Base-by-base conservation (phyloP, 768 basidiomycete genomes). In the Myochromella boudieri region DNA sequence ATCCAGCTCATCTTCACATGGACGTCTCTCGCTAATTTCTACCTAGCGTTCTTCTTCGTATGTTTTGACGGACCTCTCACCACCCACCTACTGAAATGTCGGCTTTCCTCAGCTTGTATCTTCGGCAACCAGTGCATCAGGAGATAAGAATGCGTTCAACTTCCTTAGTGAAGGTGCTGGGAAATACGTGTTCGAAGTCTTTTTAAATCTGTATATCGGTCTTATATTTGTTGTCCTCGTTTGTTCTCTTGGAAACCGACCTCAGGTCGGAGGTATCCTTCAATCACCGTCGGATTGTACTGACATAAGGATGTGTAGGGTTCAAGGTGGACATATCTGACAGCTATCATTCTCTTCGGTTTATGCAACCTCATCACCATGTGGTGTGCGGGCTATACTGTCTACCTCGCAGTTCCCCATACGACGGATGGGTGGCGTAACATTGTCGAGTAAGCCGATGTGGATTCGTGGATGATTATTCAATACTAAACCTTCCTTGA, bases 21-120 rank as follows among this genome's bases (percentile, higher is more conserved):
- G 95, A 95, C 93, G 7, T 81, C 86, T 12, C 71, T 95, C 34
- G 94, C 91, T 25, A 95, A 95, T 64, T 97, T 93, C 70, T 97
- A 92, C 64, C 75, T 95, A 42, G 89, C 92, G 32, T 94, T 95
- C 74, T 95, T 89, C 78, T 95, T 94, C 68, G 87, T 91, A 57
- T 68, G 87, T 49, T n/a, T 57, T 33, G 36, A 39, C 57, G 50
- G 34, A 39, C 1, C 55, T 62, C 17, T 28, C 20, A 7, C 15
- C 34, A 45, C 12, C 3, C 10, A 26, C 6, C 3, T 15, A 9
- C 9, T 18, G n/a, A 42, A 3, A 48, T 57, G 56, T 12, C 41
- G 17, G 55, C 59, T 48, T 37, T 53, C 68, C 11, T 1, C 6
- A 92, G 87, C 71, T 95, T 48, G 85, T 93, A 44, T 82, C 82